Evolutionary conservation across 495 filamentous ascomycete genomes (phyloP).

Genomic region (Trichocladium uniseriatum): DNA sequence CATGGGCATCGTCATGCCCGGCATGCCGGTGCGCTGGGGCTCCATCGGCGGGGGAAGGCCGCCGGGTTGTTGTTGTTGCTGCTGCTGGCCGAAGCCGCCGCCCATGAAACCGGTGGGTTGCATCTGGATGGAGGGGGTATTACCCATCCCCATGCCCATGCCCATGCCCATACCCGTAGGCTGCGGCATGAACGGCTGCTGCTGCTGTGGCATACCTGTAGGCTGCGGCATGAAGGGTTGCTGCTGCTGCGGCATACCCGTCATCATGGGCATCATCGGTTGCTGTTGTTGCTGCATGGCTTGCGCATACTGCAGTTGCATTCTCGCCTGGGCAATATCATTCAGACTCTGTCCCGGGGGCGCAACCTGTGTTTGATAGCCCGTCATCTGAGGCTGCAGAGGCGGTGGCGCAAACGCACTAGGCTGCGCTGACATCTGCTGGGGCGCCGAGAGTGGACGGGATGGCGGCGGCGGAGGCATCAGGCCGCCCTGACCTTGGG

Average conservation of each 20-base stretch:
- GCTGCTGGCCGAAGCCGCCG: constrained; percentile 43
- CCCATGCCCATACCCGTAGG: constrained; percentile 21
- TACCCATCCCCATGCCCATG: background rate
- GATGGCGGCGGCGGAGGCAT: constrained; percentile 75
- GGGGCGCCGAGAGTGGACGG: constrained; percentile 80
- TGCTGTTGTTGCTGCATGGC: constrained; percentile 25
- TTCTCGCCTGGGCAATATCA: constrained; percentile 58
- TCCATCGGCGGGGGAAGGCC: constrained; percentile 46
- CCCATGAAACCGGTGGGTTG: constrained; percentile 63
- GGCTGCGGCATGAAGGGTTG: constrained; percentile 45
- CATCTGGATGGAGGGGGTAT: constrained; percentile 40
- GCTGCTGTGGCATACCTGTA: constrained; percentile 21
- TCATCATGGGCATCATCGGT: constrained; percentile 34
- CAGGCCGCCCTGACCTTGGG: constrained; percentile 48
- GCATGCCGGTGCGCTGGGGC: constrained; percentile 25
- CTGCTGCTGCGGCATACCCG: constrained; percentile 33
- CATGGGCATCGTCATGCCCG: constrained; percentile 20
- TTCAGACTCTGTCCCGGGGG: constrained; percentile 67
- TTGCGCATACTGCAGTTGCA: constrained; percentile 46
- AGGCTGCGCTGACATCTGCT: constrained; percentile 55
- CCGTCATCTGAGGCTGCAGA: constrained; percentile 80
- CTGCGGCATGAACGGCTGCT: constrained; percentile 42
- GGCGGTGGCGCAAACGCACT: constrained; percentile 64
- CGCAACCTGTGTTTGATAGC: constrained; percentile 50
- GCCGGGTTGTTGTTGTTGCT: constrained; percentile 37